Conservation (phyloP, 805 yeast species). For the Pachysolen tannophilus region DNA sequence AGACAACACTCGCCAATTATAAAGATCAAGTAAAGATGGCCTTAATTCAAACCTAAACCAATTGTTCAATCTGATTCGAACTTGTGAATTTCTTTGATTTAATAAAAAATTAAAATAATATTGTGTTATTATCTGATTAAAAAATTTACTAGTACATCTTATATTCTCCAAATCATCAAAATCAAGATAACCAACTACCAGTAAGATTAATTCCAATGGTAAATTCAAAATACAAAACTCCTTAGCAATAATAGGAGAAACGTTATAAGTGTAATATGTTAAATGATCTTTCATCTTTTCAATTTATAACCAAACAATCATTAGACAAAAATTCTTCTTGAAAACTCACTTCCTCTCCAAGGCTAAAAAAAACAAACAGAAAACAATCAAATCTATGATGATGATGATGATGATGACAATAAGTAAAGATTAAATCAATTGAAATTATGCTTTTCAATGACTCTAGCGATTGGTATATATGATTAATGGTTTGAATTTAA, state of each 20-base stretch:
- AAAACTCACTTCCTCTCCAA: too few relatives aligned
- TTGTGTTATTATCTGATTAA: background rate
- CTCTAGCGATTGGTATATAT: too few relatives aligned
- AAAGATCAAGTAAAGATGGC: background rate
- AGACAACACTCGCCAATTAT: background rate
- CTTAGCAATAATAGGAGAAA: background rate
- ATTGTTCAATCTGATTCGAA: background rate
- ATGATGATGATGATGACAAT: too few relatives aligned
- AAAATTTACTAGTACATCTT: background rate
- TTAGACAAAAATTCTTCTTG: too few relatives aligned
- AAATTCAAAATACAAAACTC: background rate
- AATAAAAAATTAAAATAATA: constrained; percentile 3
- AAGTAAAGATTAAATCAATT: too few relatives aligned
- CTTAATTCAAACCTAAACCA: background rate
- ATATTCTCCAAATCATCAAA: constrained; percentile 3
- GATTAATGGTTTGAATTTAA: too few relatives aligned
- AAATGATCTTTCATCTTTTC: constrained; percentile 4
- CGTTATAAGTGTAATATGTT: constrained; percentile 2
- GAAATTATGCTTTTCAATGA: too few relatives aligned
- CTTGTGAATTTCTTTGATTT: background rate
- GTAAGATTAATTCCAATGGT: constrained; percentile 7
- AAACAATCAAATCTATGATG: too few relatives aligned
- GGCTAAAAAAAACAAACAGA: too few relatives aligned
- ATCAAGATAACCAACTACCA: constrained; percentile 7
- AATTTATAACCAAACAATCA: too few relatives aligned